phyloP scores from a whole-genome alignment of 208 protist species.

The Angomonas deanei region DNA sequence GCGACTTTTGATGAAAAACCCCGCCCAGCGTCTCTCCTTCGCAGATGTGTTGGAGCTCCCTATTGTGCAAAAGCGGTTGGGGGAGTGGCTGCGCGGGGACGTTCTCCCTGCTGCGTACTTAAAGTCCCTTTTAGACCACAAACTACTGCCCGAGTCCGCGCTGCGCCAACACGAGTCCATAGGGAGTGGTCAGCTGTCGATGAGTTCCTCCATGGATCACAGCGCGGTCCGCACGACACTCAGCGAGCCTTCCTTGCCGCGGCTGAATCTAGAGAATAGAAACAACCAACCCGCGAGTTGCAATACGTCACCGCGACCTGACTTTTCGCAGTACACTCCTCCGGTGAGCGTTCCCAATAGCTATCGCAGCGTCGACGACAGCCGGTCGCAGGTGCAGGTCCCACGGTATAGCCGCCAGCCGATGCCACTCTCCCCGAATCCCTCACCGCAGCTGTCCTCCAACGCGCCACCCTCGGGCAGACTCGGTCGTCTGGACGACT shows the following conservation, averaged over 20 bases:
- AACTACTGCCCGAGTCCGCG: slow-evolving; percentile 51
- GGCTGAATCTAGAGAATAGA: no score
- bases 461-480: background rate
- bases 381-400: no score
- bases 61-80: slow-evolving; percentile 57
- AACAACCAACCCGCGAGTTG: background rate
- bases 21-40: slow-evolving; percentile 59
- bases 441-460: background rate
- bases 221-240: background rate
- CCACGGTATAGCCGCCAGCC: slow-evolving; percentile 1
- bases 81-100: slow-evolving; percentile 72
- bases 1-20: slow-evolving; percentile 72
- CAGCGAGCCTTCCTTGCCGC: background rate
- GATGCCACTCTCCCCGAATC: slow-evolving; percentile 6
- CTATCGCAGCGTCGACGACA: no score
- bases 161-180: background rate
- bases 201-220: background rate
- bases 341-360: no score
- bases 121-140: slow-evolving; percentile 48
- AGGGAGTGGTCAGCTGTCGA: background rate
- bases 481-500: slow-evolving; percentile 19
- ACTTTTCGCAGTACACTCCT: background rate
- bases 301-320: background rate
- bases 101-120: slow-evolving; percentile 67
- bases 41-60: slow-evolving; percentile 66